Conservation (phyloP, 2,329 filamentous ascomycete species). For the Phaeomoniella chlamydospora region DNA sequence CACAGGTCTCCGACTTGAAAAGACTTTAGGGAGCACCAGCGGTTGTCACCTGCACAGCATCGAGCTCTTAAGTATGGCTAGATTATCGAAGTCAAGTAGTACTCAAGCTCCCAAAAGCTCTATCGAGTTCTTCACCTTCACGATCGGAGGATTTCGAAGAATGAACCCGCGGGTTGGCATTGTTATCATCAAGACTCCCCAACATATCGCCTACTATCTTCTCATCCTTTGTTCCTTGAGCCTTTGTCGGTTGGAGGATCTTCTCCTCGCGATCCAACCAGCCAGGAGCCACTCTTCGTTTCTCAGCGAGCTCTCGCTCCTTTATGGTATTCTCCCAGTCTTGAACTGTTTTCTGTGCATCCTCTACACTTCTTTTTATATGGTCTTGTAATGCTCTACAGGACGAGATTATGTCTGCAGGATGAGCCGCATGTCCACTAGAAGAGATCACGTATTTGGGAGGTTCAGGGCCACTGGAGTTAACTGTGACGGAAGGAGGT, state of each 20-base stretch:
- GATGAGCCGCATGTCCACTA: conserved; percentile 70
- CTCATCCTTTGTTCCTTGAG: conserved; percentile 3
- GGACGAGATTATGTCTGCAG: conserved; percentile 69
- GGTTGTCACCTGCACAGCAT: too few relatives aligned
- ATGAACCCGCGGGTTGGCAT: conserved; percentile 20
- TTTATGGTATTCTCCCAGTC: conserved; percentile 53
- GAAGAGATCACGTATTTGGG: conserved; percentile 62
- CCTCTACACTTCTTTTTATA: conserved; percentile 51
- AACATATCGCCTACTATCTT: background rate
- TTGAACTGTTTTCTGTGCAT: conserved; percentile 52
- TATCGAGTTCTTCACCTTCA: conserved; percentile 37
- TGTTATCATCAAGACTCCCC: conserved; percentile 10
- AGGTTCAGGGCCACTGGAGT: conserved; percentile 32
- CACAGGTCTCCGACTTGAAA: too few relatives aligned
- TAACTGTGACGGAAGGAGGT: conserved; percentile 53
- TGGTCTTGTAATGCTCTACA: conserved; percentile 68
- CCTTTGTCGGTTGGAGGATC: conserved; percentile 36
- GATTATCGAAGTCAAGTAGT: conserved; percentile 25
- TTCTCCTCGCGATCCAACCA: conserved; percentile 50
- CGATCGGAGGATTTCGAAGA: conserved; percentile 19
- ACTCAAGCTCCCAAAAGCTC: conserved; percentile 34
- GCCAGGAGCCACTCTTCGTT: conserved; percentile 47
- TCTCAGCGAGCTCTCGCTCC: conserved; percentile 47
- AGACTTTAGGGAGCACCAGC: too few relatives aligned
- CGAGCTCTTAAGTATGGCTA: too few relatives aligned